phyloP scores from a whole-genome alignment of 2,329 filamentous ascomycete species.

The Nemania abortiva region DNA sequence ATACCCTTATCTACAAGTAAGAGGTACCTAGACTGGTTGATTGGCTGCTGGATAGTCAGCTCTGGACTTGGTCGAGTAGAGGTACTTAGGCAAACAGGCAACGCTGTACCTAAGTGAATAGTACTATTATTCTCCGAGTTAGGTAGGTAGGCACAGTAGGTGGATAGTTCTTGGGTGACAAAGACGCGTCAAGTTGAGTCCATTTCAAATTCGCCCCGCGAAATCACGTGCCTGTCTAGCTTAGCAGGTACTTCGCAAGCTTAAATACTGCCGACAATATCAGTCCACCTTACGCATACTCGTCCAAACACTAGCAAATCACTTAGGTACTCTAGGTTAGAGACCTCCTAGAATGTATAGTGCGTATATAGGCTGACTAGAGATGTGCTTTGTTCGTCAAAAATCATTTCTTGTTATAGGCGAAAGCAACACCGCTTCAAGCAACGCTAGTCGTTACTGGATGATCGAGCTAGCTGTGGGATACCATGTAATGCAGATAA shows the following conservation, averaged over 20 bases:
- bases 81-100: neutral
- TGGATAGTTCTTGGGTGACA: neutral
- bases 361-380: neutral
- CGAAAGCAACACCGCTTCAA: constrained; percentile 5
- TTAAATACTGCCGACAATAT: no score
- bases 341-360: no score
- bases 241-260: neutral
- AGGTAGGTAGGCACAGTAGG: neutral
- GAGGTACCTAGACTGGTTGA: neutral
- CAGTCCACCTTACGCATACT: no score
- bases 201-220: constrained; percentile 33
- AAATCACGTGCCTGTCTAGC: constrained; percentile 36
- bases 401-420: constrained; percentile 13
- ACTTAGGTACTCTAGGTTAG: neutral
- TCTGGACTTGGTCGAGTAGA: neutral
- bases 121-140: no score
- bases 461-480: constrained; percentile 29
- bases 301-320: neutral
- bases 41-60: neutral
- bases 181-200: constrained; percentile 32
- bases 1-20: neutral
- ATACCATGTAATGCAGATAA: constrained; percentile 28
- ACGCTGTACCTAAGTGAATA: neutral
- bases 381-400: neutral
- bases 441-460: constrained; percentile 27